Base-by-base conservation (phyloP, 768 basidiomycete genomes). In the Boletus reticuloceps region DNA sequence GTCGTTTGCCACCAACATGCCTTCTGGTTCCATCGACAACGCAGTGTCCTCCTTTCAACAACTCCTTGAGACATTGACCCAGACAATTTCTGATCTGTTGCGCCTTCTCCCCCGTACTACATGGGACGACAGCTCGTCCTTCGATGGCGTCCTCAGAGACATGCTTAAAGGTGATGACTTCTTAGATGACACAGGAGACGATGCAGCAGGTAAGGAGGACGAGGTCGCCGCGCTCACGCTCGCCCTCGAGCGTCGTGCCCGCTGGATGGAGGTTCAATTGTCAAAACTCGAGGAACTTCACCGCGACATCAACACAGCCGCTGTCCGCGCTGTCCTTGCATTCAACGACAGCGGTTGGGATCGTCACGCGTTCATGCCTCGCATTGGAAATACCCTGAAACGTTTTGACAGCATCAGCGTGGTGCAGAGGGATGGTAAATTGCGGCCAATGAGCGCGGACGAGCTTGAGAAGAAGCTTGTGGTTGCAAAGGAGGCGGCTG, bases 241-340 rank as follows among this genome's bases (percentile, higher is more conserved):
- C 47, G 91, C 90, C 9, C 80, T 94, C 43, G 91, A 92, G 67
- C 85, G 89, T 57, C 88, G 92, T n/a, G 92, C 91, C 16, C 80
- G 89, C 41, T 94, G 91, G 90, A 93, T 94, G 89, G 91, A 94
- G 71, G 88, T 91, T 20, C 91, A 93, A 69, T 72, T 94, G 17
- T 89, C 89, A 1, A 93, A 94, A 67, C 76, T 94, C 36, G 91
- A 94, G 69, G 91, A 91, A 64, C 77, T 94, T 34, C 91, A 94
- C 61, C 86, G 89, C 29, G 91, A 94, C 61, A 93, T 94, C 72
- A 94, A 94, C 70, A 89, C 83, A 3, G 91, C 91, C 7, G 90
- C 91, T 5, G 89, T 92, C 27, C 81, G 86, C 27, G 89, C 89
- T 8, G 85, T 92, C 20, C 78, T 93, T 25, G 81, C 86, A 2